These are phyloP conservation scores for Fusarium sp. DNA, from an alignment of 2,329 filamentous ascomycete species.

Conservation along the genomic window DNA sequence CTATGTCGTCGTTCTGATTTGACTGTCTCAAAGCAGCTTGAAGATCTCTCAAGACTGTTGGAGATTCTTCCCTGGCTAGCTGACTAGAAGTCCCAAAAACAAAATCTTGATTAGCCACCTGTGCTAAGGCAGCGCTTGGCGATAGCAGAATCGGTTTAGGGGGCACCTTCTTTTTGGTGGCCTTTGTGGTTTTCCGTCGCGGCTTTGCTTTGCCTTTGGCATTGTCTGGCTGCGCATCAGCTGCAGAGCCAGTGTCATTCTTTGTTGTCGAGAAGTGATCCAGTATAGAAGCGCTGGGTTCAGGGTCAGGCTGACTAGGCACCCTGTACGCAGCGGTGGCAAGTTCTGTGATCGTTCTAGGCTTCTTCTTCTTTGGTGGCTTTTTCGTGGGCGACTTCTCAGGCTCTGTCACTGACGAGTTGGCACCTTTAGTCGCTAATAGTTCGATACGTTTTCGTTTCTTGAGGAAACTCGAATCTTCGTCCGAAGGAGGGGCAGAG, in stretches of 20 bases:
- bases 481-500: slow-evolving; percentile 37
- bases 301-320: slow-evolving; percentile 50
- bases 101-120: slow-evolving; percentile 78
- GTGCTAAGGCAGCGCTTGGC: slow-evolving; percentile 73
- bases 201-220: slow-evolving; percentile 51
- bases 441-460: slow-evolving; percentile 70
- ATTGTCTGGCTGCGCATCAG: slow-evolving; percentile 34
- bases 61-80: slow-evolving; percentile 78
- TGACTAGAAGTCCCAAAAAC: slow-evolving; percentile 91
- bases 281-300: slow-evolving; percentile 55
- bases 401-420: slow-evolving; percentile 36
- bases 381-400: slow-evolving; percentile 61
- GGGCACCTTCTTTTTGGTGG: slow-evolving; percentile 55
- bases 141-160: slow-evolving; percentile 71
- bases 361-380: slow-evolving; percentile 75
- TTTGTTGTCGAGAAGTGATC: slow-evolving; percentile 54
- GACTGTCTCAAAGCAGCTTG: slow-evolving; percentile 72
- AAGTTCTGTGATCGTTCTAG: slow-evolving; percentile 81
- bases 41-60: slow-evolving; percentile 71
- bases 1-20: slow-evolving; percentile 57
- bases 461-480: slow-evolving; percentile 54
- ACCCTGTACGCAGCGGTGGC: slow-evolving; percentile 76
- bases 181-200: slow-evolving; percentile 49
- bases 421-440: slow-evolving; percentile 52
- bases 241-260: neutral